A percentile compares a stretch with the other conserved stretches of the same genome.
These are phyloP conservation scores for Acanthochlamys bracteata DNA, from an alignment of 106 monocot genomes.

Conservation along the genomic window DNA sequence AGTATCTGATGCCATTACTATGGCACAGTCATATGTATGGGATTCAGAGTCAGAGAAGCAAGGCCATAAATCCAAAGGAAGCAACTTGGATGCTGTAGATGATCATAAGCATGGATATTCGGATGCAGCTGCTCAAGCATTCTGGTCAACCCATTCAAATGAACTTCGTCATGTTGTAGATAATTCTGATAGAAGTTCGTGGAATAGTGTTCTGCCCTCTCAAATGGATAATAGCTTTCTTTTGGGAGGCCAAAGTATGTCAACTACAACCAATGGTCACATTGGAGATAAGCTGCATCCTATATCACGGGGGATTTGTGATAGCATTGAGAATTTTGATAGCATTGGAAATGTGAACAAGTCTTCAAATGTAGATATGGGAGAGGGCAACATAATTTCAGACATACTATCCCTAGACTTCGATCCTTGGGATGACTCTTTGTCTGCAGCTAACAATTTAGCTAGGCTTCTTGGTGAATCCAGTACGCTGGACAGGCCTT, in stretches of 20 bases:
- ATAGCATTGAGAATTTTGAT: constrained; percentile 12
- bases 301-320: constrained; percentile 6
- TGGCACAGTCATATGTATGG: constrained; percentile 14
- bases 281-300: neutral
- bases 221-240: neutral
- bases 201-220: neutral
- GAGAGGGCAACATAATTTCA: constrained; percentile 52
- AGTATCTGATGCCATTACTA: constrained; percentile 4
- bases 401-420: constrained; percentile 63
- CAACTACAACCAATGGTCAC: constrained; percentile 11
- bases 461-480: constrained; percentile 36
- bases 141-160: constrained; percentile 1
- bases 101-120: constrained; percentile 2
- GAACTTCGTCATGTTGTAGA: constrained; percentile 1
- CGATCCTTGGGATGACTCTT: constrained; percentile 62
- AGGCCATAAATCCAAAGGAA: constrained; percentile 1
- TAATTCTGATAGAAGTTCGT: neutral
- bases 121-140: neutral
- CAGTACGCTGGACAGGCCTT: constrained; percentile 15
- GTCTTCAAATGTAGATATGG: constrained; percentile 26
- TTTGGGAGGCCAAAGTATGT: constrained; percentile 10
- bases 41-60: constrained; percentile 14
- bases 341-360: constrained; percentile 7
- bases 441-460: constrained; percentile 24
- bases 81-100: constrained; percentile 3